These are phyloP conservation scores for Nicotiana paniculata DNA, from an alignment of 257 asterid species.

Conservation along the genomic window DNA sequence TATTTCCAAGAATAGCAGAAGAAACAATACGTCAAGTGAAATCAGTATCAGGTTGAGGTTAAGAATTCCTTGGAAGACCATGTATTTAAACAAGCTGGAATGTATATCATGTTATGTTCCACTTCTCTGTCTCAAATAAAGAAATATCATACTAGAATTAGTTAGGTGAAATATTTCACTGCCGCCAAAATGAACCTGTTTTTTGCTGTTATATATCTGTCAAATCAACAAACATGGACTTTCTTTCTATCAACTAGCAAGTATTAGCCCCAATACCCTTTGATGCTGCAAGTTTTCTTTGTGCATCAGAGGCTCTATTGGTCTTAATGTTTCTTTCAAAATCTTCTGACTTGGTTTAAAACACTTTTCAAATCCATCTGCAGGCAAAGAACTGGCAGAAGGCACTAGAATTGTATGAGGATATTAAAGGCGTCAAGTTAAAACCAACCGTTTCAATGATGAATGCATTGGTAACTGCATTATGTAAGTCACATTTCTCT, in stretches of 20 bases:
- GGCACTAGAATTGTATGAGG: constrained; percentile 75
- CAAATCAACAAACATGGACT: background rate
- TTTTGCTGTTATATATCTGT: background rate
- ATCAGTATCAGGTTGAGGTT: background rate
- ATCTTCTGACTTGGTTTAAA: background rate
- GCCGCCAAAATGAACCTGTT: background rate
- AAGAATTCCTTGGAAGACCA: background rate
- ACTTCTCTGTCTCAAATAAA: background rate
- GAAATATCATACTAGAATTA: background rate
- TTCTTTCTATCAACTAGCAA: background rate
- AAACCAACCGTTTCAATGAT: constrained; percentile 80
- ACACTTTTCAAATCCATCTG: constrained; percentile 18
- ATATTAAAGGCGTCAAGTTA: constrained; percentile 54
- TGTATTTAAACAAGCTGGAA: background rate
- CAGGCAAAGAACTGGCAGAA: constrained; percentile 87
- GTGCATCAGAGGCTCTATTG: background rate
- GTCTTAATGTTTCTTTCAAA: background rate
- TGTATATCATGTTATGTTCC: background rate
- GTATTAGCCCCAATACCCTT: background rate
- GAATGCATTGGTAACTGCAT: constrained; percentile 91
- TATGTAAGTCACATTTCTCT: constrained; percentile 53
- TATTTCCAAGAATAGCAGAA: background rate
- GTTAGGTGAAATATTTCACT: background rate
- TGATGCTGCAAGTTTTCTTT: background rate
- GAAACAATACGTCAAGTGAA: background rate